These are phyloP conservation scores for Penicillium macrosclerotiorum DNA, from an alignment of 495 filamentous ascomycete species.

Conservation along the genomic window DNA sequence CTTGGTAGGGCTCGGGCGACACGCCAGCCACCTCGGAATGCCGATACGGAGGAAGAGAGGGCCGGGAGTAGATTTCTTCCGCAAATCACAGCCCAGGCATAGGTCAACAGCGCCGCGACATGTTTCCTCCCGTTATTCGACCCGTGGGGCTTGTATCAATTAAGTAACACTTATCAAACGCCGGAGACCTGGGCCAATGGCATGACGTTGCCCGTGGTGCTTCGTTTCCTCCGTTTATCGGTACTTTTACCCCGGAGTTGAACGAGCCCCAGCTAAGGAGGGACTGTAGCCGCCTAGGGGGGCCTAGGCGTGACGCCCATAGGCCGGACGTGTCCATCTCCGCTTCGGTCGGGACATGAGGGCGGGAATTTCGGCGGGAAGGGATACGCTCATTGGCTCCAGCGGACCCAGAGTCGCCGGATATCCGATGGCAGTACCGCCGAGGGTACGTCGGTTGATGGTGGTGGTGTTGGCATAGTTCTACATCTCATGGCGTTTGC, in stretches of 20 bases:
- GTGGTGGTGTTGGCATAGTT: not conserved
- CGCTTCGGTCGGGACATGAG: conserved; percentile 16
- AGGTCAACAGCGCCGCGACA: conserved; percentile 11
- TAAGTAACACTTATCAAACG: not conserved
- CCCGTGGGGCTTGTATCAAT: not conserved
- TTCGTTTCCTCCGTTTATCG: conserved; percentile 22
- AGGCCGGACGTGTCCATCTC: conserved; percentile 7
- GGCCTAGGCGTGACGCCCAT: conserved; percentile 9
- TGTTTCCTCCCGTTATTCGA: not conserved
- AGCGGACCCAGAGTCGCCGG: not conserved
- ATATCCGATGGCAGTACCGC: conserved; percentile 22
- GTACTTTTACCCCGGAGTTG: conserved; percentile 25
- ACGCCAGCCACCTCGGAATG: conserved; percentile 20
- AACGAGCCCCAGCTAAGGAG: not conserved
- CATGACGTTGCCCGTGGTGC: not conserved
- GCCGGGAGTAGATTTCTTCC: conserved; percentile 15
- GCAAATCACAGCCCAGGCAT: conserved; percentile 13
- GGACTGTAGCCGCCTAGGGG: not conserved
- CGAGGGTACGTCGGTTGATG: conserved; percentile 8
- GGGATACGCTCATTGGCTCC: conserved; percentile 14
- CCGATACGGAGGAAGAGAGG: conserved; percentile 25
- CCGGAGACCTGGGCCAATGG: conserved; percentile 1
- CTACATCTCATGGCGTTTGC: not conserved
- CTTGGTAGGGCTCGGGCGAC: conserved; percentile 3
- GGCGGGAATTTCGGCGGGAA: conserved; percentile 25